These are phyloP conservation scores for Cenchrus fungigraminus DNA, from an alignment of 176 grass and related monocot genomes.

Conservation along the genomic window DNA sequence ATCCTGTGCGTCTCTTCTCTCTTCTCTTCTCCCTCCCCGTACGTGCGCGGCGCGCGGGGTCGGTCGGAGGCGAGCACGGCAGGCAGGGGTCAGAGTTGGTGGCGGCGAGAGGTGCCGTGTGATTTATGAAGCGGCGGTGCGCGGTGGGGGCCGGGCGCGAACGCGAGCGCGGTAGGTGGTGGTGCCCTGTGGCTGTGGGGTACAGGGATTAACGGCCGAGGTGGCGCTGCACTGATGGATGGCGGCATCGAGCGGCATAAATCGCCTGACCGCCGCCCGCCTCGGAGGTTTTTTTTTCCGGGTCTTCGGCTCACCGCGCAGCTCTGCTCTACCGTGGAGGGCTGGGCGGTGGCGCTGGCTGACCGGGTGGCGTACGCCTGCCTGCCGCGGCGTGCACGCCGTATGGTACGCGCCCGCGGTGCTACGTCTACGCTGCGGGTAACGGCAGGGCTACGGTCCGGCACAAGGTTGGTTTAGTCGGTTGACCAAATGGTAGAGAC, in stretches of 20 bases:
- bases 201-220: neutral
- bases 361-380: neutral
- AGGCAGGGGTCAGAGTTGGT: neutral
- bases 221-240: constrained; percentile 12
- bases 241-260: neutral
- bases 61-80: neutral
- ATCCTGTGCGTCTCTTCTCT: constrained; percentile 18
- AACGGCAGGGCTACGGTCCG: neutral
- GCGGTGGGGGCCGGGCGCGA: neutral
- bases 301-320: neutral
- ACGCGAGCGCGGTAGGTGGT: constrained; percentile 1
- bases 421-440: neutral
- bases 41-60: too few species aligned
- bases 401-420: neutral
- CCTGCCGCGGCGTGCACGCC: neutral
- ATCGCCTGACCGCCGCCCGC: neutral
- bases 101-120: neutral
- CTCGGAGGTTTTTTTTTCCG: neutral
- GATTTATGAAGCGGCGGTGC: constrained; percentile 45
- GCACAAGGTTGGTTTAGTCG: neutral
- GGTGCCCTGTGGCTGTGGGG: neutral
- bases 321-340: neutral
- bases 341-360: constrained; percentile 4
- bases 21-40: neutral
- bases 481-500: too few species aligned